phyloP scores from a whole-genome alignment of 495 filamentous ascomycete species.

The Podospora didyma region DNA sequence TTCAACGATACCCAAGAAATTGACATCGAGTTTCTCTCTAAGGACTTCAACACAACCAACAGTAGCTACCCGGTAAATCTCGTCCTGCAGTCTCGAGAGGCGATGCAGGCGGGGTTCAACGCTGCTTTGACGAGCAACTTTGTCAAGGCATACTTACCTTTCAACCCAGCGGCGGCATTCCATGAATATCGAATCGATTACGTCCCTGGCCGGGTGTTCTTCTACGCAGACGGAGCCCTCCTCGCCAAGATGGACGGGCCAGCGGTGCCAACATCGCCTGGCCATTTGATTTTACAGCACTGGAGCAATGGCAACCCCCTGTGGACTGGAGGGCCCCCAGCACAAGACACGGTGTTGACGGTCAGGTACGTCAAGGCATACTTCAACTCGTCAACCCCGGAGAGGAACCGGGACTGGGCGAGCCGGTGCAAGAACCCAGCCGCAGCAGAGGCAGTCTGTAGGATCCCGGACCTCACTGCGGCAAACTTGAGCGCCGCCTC shows the following conservation, averaged over 20 bases:
- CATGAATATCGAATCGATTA: conserved; percentile 82
- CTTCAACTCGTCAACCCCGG: conserved; percentile 61
- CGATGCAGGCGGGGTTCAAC: conserved; percentile 51
- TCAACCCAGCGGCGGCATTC: conserved; percentile 54
- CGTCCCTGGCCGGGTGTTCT: conserved; percentile 52
- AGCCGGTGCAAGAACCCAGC: conserved; percentile 44
- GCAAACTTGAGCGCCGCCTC: conserved; percentile 34
- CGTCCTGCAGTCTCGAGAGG: conserved; percentile 61
- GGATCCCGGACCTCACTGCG: conserved; percentile 53
- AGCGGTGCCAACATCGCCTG: conserved; percentile 52
- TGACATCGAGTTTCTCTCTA: conserved; percentile 70
- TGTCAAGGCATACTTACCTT: conserved; percentile 51
- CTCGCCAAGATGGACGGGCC: conserved; percentile 52
- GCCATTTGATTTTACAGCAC: conserved; percentile 65
- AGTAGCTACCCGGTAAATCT: conserved; percentile 60
- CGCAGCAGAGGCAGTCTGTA: conserved; percentile 46
- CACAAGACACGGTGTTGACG: conserved; percentile 52
- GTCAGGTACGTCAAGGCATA: conserved; percentile 70
- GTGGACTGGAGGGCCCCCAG: conserved; percentile 69
- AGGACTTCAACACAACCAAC: conserved; percentile 47
- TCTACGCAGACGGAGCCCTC: conserved; percentile 58
- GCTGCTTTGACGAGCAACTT: conserved; percentile 53
- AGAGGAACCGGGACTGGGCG: conserved; percentile 41
- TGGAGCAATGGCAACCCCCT: conserved; percentile 70
- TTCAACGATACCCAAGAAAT: conserved; percentile 75